These are phyloP conservation scores for Discostella pseudostelligera DNA, from an alignment of 108 stramenopile species.

Conservation along the genomic window DNA sequence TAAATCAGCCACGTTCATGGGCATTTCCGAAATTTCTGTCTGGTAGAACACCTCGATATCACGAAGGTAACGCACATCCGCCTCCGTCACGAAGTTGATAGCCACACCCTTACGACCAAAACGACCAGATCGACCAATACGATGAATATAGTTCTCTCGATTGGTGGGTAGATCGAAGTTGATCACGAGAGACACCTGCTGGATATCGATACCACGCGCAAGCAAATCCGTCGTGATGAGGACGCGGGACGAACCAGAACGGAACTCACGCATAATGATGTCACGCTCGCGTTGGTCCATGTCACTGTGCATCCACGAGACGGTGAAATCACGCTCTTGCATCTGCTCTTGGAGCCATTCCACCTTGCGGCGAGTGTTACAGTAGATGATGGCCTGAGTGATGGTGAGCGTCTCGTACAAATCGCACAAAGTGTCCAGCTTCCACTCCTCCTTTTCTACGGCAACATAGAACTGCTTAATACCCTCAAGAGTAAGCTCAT, in stretches of 20 bases:
- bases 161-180: conserved; percentile 99
- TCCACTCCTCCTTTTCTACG: conserved; percentile 98
- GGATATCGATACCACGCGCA: conserved; percentile 98
- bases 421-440: conserved; percentile 99
- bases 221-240: conserved; percentile 99
- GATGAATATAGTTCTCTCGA: conserved; percentile 99
- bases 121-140: conserved; percentile 99
- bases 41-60: conserved; percentile 99
- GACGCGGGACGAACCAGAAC: conserved; percentile 98
- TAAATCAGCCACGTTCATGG: conserved; percentile 90
- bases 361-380: conserved; percentile 99
- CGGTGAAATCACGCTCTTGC: conserved; percentile 96
- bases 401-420: conserved; percentile 99
- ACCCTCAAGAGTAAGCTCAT: conserved; percentile 99
- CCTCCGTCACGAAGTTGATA: conserved; percentile 98
- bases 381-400: conserved; percentile 99
- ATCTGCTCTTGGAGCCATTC: conserved; percentile 99
- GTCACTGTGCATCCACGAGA: conserved; percentile 99
- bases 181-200: conserved; percentile 99
- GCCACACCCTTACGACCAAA: conserved; percentile 99
- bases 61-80: conserved; percentile 96
- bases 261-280: conserved; percentile 99
- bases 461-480: conserved; percentile 99
- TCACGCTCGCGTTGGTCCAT: conserved; percentile 99
- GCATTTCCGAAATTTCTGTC: conserved; percentile 99